Evolutionary conservation across 108 stramenopile genomes (phyloP).

Genomic region (Discostella pseudostelligera): DNA sequence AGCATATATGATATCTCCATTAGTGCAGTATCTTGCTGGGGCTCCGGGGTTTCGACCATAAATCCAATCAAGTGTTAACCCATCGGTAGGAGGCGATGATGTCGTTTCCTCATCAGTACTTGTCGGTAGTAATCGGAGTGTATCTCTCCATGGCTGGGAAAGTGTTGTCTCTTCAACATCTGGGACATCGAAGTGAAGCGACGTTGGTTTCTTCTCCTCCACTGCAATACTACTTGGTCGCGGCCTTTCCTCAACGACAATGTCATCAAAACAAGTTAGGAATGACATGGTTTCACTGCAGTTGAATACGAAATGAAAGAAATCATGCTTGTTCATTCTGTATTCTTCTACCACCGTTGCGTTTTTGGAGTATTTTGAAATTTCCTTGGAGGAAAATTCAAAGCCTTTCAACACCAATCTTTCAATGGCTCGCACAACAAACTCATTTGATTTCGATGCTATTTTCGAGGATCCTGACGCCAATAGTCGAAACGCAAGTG

Average conservation of each 20-base stretch:
- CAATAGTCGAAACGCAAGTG: conserved; percentile 46
- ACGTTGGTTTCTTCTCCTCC: neutral
- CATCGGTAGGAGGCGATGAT: conserved; percentile 19
- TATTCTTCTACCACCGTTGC: conserved; percentile 18
- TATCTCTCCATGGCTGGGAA: conserved; percentile 35
- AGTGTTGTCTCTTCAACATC: neutral
- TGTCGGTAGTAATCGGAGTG: conserved; percentile 25
- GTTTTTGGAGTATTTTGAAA: conserved; percentile 8
- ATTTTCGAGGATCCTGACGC: conserved; percentile 30
- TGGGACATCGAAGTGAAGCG: conserved; percentile 13
- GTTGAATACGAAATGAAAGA: conserved; percentile 21
- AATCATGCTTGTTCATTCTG: conserved; percentile 23
- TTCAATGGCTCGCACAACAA: conserved; percentile 21
- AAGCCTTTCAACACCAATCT: conserved; percentile 26
- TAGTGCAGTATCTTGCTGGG: conserved; percentile 16
- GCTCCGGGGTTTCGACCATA: conserved; percentile 26
- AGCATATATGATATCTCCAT: conserved; percentile 26
- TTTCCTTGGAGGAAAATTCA: conserved; percentile 5
- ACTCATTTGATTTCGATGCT: neutral
- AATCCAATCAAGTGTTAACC: conserved; percentile 22
- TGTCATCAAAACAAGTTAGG: conserved; percentile 17
- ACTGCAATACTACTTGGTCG: neutral
- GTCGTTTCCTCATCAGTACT: neutral
- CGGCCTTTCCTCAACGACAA: neutral
- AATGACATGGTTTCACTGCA: conserved; percentile 26